Conservation (phyloP, 2,329 filamentous ascomycete species). For the Cadophora sp. region DNA sequence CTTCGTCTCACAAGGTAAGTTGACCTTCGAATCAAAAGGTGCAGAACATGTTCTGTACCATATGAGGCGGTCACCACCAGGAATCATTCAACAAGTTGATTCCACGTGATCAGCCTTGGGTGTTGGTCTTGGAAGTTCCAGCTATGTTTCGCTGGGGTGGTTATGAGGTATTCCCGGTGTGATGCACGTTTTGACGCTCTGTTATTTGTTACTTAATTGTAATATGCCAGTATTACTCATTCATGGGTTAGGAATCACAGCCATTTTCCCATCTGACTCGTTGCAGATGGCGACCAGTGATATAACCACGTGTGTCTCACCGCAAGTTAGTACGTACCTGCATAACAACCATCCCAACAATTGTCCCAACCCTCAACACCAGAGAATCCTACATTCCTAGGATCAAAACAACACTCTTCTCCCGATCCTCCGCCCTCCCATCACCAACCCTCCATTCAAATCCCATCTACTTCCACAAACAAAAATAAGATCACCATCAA, state of each 20-base stretch:
- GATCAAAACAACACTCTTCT: background rate
- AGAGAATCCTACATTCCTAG: background rate
- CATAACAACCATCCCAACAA: background rate
- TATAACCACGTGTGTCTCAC: conserved; percentile 8
- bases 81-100: no score
- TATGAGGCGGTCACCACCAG: background rate
- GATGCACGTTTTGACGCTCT: background rate
- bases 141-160: conserved; percentile 4
- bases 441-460: background rate
- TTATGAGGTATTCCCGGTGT: conserved; percentile 10
- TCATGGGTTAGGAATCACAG: background rate
- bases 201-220: background rate
- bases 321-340: conserved; percentile 6
- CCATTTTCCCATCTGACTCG: conserved; percentile 1
- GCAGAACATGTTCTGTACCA: no score
- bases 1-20: no score
- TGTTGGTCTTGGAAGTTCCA: conserved; percentile 1
- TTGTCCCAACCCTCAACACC: conserved; percentile 6
- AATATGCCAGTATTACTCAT: background rate
- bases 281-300: background rate
- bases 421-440: background rate
- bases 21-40: no score
- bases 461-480: background rate
- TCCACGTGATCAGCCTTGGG: background rate
- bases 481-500: background rate